Conservation (phyloP, 305 asterid species). For the Plantago lanceolata region DNA sequence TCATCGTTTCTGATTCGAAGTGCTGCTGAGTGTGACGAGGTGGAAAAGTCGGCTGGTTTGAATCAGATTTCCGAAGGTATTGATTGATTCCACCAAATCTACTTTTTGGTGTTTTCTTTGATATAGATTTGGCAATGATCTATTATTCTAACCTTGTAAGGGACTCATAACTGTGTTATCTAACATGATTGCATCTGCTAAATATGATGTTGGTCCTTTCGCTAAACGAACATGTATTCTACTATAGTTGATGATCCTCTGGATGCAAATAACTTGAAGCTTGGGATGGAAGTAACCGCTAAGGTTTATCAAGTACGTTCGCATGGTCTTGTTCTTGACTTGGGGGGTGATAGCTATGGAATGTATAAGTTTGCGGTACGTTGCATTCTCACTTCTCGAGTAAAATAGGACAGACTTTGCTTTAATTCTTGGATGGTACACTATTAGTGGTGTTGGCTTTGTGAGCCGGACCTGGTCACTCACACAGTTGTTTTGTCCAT, state of each 20-base stretch:
- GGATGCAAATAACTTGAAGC: slow-evolving; percentile 60
- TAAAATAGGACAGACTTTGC: background rate
- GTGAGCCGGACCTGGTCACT: background rate
- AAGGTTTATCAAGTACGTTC: slow-evolving; percentile 81
- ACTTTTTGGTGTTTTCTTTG: background rate
- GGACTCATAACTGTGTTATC: background rate
- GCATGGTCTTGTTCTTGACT: slow-evolving; percentile 84
- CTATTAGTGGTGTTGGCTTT: background rate
- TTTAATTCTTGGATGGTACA: background rate
- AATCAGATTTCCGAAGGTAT: slow-evolving; percentile 32
- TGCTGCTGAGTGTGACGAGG: slow-evolving; percentile 77
- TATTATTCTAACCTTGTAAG: slow-evolving; percentile 6
- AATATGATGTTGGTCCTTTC: background rate
- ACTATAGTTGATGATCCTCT: slow-evolving; percentile 32
- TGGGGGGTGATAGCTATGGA: slow-evolving; percentile 73
- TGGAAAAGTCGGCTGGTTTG: slow-evolving; percentile 43
- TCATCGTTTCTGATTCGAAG: slow-evolving; percentile 64
- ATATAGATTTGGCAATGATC: background rate
- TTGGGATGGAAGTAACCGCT: slow-evolving; percentile 64
- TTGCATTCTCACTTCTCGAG: slow-evolving; percentile 5
- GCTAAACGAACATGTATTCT: slow-evolving; percentile 24
- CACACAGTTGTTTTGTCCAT: slow-evolving; percentile 7
- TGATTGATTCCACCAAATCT: slow-evolving; percentile 20
- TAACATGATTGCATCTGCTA: background rate
- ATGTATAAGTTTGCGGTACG: slow-evolving; percentile 89